Conservation (phyloP, 352 stramenopile species). For the Globisporangium heterothallicum region DNA sequence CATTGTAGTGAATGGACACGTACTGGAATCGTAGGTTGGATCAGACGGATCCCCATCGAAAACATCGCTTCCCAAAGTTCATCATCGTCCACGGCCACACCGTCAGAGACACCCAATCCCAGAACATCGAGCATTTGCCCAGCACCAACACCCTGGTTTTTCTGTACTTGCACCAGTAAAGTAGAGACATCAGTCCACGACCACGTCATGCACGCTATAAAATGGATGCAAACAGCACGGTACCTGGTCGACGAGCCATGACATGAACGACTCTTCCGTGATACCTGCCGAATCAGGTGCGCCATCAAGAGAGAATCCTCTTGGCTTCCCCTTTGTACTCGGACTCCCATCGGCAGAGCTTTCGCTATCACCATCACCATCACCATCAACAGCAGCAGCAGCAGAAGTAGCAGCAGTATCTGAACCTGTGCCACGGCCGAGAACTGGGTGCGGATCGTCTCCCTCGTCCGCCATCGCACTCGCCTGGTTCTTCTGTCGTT, state of each 20-base stretch:
- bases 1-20: constrained; percentile 1
- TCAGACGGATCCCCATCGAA: constrained; percentile 78
- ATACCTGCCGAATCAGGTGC: constrained; percentile 31
- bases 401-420: not conserved
- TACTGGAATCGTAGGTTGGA: constrained; percentile 59
- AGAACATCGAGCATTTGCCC: constrained; percentile 74
- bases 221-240: not conserved
- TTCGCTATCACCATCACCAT: constrained; percentile 10
- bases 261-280: constrained; percentile 76
- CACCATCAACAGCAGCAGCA: not conserved
- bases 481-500: constrained; percentile 4
- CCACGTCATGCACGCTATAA: too few species aligned
- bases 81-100: constrained; percentile 68
- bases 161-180: constrained; percentile 25
- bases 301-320: not conserved
- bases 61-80: constrained; percentile 84
- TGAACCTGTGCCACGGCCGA: constrained; percentile 1
- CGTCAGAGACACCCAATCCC: constrained; percentile 74
- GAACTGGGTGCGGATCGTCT: not conserved
- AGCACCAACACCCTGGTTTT: constrained; percentile 50
- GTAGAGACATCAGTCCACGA: too few species aligned
- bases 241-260: constrained; percentile 63
- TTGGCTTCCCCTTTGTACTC: not conserved
- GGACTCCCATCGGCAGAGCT: not conserved
- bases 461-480: not conserved